Evolutionary conservation across 148 eudicot genomes (phyloP), one percentile per base, ranked within the genome.

Genomic region (Amaranthus cruentus): DNA sequence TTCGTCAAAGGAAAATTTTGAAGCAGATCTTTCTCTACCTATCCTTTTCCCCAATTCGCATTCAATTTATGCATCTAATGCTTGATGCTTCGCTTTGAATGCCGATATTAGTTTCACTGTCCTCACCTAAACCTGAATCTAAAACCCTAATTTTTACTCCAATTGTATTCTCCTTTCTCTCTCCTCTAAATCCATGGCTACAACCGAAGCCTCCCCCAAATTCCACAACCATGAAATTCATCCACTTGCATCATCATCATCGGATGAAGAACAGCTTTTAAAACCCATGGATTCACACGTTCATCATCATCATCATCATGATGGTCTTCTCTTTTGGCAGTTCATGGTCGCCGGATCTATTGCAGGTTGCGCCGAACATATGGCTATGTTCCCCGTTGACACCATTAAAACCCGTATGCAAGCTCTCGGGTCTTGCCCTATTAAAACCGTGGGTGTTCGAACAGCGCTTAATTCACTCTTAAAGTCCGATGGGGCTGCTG

Each of bases 361-460:
- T 71, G 97, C 98, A n/a, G 95, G 98, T 12, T 84, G 85, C 76
- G 89, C 84, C 7, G 95, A 93, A 62, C 98, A 93, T 87, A 87
- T 91, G 95, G 91, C 97, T 10, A 93, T 91, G 95, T 93, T 88
- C 77, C 97, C 98, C 2, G 86, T 93, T 9, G 98, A 93, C 68
- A 91, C 97, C 8, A 54, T 93, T 49, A 93, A 93, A 57, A 93
- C 98, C 69, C 94, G 89, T 13, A 93, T 93, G 98, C 98, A 93
- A 77, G 91, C 89, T 38, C 82, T 93, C 18, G 92, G 88, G 3
- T 82, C 97, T n/a, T 93, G 97, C 77, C 97, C 98, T 0, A 78
- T 91, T 11, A 86, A 79, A 70, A 71, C 91, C 28, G 86, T 71
- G 0, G 69, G 84, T 0, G 66, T 91, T 38, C 78, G 74, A 0